These are phyloP conservation scores for Colletotrichum sidae DNA, from an alignment of 2,329 filamentous ascomycete genomes.

Conservation along the genomic window DNA sequence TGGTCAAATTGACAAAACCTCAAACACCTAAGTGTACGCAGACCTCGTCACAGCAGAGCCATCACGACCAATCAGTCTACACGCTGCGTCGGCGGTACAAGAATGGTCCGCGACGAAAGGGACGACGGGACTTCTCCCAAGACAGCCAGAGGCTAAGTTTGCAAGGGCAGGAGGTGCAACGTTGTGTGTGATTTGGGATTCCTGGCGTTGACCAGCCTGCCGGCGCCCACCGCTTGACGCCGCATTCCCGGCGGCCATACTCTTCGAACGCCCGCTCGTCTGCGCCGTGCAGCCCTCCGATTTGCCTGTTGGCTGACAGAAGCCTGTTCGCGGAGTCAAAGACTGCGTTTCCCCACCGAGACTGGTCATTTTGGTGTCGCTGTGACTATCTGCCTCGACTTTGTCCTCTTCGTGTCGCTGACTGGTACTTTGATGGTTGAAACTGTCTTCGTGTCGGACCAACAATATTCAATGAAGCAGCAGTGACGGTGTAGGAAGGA, in stretches of 20 bases:
- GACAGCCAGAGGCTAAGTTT: too few species aligned
- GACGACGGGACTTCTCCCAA: neutral
- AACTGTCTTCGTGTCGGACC: too few species aligned
- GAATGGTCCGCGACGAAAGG: neutral
- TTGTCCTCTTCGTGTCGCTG: too few species aligned
- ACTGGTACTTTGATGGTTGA: too few species aligned
- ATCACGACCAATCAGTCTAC: too few species aligned
- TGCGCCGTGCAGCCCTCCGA: slow-evolving; percentile 35
- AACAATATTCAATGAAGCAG: too few species aligned
- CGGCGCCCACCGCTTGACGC: slow-evolving; percentile 29
- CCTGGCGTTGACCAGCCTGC: slow-evolving; percentile 35
- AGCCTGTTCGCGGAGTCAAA: slow-evolving; percentile 29
- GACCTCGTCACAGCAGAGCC: too few species aligned
- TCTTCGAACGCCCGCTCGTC: slow-evolving; percentile 38
- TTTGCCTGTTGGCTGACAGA: slow-evolving; percentile 35
- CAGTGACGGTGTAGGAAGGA: neutral
- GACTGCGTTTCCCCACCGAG: slow-evolving; percentile 24
- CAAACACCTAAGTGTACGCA: too few species aligned
- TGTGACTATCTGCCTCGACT: neutral
- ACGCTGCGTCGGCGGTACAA: too few species aligned
- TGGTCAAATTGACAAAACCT: too few species aligned
- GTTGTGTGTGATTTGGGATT: slow-evolving; percentile 21
- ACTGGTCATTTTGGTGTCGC: slow-evolving; percentile 18
- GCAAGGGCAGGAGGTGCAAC: slow-evolving; percentile 2
- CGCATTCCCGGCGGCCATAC: slow-evolving; percentile 25